Conservation (phyloP, 2,329 filamentous ascomycete species). For the Monosporascus sp. region DNA sequence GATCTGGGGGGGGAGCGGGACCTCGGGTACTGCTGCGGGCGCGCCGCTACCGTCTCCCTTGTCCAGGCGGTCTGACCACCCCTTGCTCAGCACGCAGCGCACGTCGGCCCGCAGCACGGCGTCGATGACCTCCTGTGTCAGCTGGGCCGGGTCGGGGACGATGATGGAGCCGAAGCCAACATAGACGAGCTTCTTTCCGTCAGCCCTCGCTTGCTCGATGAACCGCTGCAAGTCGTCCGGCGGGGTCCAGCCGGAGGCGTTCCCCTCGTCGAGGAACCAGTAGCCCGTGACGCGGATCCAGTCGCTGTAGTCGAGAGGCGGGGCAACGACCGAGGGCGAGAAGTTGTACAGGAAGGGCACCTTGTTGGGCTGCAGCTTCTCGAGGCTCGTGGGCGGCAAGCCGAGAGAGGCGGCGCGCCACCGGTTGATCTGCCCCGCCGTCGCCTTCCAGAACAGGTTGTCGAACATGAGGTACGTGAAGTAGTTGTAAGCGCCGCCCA, state of each 20-base stretch:
- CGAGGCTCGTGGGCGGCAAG: constrained; percentile 73
- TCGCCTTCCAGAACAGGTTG: constrained; percentile 93
- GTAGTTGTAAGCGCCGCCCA: constrained; percentile 93
- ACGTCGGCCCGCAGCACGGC: constrained; percentile 89
- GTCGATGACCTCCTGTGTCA: constrained; percentile 90
- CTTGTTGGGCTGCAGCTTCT: constrained; percentile 93
- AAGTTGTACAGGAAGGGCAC: constrained; percentile 99
- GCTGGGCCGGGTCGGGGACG: constrained; percentile 78
- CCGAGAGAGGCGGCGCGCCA: constrained; percentile 82
- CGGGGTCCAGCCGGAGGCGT: constrained; percentile 61
- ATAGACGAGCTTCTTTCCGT: constrained; percentile 90
- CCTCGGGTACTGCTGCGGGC: constrained; percentile 46
- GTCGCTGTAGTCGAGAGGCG: constrained; percentile 90
- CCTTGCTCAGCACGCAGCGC: constrained; percentile 90
- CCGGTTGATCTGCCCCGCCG: constrained; percentile 82
- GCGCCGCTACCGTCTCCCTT: constrained; percentile 12
- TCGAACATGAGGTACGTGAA: constrained; percentile 96
- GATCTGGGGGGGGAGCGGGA: constrained; percentile 73
- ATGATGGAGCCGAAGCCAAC: constrained; percentile 97
- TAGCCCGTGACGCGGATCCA: constrained; percentile 98
- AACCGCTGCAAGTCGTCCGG: constrained; percentile 73
- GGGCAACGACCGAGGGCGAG: constrained; percentile 86
- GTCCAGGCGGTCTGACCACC: constrained; percentile 78
- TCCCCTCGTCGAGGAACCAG: constrained; percentile 86
- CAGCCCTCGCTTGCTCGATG: constrained; percentile 73